phyloP scores from a whole-genome alignment of 768 basidiomycete species.

The Lactarius psammicola region DNA sequence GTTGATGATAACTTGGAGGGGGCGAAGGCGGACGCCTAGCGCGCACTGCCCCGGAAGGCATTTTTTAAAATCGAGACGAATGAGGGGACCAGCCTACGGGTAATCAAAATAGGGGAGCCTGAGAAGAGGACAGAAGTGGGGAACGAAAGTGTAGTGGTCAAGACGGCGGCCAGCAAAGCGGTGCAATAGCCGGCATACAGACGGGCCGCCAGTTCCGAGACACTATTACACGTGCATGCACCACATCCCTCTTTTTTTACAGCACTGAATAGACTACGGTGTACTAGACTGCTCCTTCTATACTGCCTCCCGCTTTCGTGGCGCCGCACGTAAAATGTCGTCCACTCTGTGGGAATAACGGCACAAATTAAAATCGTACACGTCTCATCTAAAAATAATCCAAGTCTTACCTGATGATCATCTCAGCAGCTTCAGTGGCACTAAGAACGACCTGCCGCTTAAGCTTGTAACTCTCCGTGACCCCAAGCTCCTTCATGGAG shows the following conservation, averaged over 20 bases:
- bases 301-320: constrained; percentile 80
- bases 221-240: too few species aligned
- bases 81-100: constrained; percentile 11
- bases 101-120: background rate
- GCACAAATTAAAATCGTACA: constrained; percentile 8
- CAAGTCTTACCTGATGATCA: constrained; percentile 83
- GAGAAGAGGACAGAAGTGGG: constrained; percentile 21
- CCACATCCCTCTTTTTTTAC: too few species aligned
- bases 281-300: constrained; percentile 35
- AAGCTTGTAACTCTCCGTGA: constrained; percentile 97
- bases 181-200: background rate
- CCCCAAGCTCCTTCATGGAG: constrained; percentile 83
- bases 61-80: constrained; percentile 17
- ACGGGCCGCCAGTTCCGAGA: background rate
- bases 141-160: background rate
- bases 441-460: constrained; percentile 94
- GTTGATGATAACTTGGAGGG: constrained; percentile 24
- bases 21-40: constrained; percentile 28
- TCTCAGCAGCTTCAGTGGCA: constrained; percentile 95
- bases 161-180: background rate
- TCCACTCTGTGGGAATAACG: constrained; percentile 60
- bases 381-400: background rate
- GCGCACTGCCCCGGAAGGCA: constrained; percentile 33
- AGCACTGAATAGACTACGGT: background rate
- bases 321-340: constrained; percentile 84